Evolutionary conservation across 805 yeast species (phyloP).

Genomic region (Ogataea paraovalis): DNA sequence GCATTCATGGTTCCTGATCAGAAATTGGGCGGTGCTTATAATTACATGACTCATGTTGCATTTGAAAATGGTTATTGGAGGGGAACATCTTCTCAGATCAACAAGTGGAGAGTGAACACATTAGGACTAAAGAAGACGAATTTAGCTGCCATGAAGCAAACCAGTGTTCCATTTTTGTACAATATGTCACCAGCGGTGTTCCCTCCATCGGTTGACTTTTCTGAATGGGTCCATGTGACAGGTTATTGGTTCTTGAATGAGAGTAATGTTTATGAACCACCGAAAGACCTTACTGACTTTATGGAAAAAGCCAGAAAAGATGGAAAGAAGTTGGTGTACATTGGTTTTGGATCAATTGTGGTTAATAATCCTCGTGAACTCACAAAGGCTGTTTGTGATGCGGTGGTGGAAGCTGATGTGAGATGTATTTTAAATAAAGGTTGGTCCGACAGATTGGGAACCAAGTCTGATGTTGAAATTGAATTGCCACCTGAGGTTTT

Average conservation of each 20-base stretch:
- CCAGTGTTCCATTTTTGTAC: slow-evolving; percentile 81
- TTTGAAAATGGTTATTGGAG: slow-evolving; percentile 93
- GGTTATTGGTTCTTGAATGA: slow-evolving; percentile 91
- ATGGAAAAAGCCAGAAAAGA: slow-evolving; percentile 56
- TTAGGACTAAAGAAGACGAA: slow-evolving; percentile 66
- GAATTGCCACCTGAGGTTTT: slow-evolving; percentile 64
- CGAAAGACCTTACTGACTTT: slow-evolving; percentile 52
- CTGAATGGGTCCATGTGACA: slow-evolving; percentile 93
- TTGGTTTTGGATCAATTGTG: slow-evolving; percentile 95
- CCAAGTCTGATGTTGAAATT: slow-evolving; percentile 36
- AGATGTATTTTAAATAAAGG: slow-evolving; percentile 88
- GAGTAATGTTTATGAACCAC: slow-evolving; percentile 51
- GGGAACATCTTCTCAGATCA: slow-evolving; percentile 83
- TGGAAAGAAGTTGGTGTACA: slow-evolving; percentile 72
- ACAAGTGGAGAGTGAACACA: slow-evolving; percentile 75
- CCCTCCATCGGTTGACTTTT: slow-evolving; percentile 90
- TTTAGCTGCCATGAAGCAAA: slow-evolving; percentile 66
- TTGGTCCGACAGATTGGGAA: slow-evolving; percentile 76
- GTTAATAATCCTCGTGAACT: slow-evolving; percentile 77
- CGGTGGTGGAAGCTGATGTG: slow-evolving; percentile 77
- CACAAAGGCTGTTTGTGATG: slow-evolving; percentile 73
- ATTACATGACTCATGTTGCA: slow-evolving; percentile 86
- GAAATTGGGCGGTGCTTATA: slow-evolving; percentile 88
- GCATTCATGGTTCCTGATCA: slow-evolving; percentile 94
- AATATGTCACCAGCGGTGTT: slow-evolving; percentile 84